These are phyloP conservation scores for Nemania sp. DNA, from an alignment of 2,329 filamentous ascomycete genomes.

Conservation along the genomic window DNA sequence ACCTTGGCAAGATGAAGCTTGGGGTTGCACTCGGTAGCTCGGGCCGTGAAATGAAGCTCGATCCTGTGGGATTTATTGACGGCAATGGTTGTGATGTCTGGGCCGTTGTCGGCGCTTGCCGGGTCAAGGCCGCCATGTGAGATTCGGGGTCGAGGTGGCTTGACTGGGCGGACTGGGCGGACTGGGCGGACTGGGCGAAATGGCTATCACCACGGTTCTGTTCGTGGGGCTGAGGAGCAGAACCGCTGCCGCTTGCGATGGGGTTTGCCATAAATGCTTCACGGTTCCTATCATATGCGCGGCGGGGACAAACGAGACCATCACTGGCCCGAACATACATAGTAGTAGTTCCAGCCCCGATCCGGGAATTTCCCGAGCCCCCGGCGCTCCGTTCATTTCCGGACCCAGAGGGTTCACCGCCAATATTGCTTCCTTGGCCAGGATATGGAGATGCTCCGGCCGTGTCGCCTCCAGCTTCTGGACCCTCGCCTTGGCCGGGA, in stretches of 20 bases:
- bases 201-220: background rate
- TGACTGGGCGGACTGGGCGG: background rate
- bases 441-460: no score
- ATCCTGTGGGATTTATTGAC: constrained; percentile 18
- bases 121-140: background rate
- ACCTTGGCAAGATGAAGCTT: constrained; percentile 68
- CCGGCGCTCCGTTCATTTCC: no score
- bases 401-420: background rate
- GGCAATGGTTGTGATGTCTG: background rate
- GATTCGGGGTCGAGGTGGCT: background rate
- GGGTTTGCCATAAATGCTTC: background rate
- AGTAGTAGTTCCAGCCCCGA: no score
- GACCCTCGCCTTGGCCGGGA: background rate
- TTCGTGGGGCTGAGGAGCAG: background rate
- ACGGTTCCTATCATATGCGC: background rate
- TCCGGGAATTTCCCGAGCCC: no score
- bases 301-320: background rate
- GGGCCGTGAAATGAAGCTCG: constrained; percentile 9
- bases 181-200: background rate
- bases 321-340: background rate
- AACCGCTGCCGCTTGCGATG: background rate
- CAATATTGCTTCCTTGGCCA: background rate
- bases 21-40: constrained; percentile 21
- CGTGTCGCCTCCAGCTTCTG: background rate
- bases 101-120: background rate